Percentiles rank a stretch among this genome's conserved stretches.
These are phyloP conservation scores for Nitzschia sp. DNA, from an alignment of 108 stramenopile genomes.

Conservation along the genomic window DNA sequence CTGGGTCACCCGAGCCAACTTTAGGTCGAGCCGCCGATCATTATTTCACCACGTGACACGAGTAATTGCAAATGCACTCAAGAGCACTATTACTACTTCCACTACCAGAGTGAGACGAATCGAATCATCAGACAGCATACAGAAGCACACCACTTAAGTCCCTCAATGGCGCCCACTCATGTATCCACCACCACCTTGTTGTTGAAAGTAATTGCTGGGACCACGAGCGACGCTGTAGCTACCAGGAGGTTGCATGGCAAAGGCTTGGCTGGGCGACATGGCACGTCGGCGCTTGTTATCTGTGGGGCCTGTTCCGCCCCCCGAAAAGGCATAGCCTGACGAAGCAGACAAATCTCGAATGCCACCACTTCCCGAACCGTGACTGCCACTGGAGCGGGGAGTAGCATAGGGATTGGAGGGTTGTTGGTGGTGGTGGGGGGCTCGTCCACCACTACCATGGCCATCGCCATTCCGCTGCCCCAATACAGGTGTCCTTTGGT, in stretches of 20 bases:
- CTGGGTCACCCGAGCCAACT: no score
- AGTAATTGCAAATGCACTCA: no score
- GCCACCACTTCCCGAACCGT: slow-evolving; percentile 3
- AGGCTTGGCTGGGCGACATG: slow-evolving; percentile 19
- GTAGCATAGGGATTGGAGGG: not conserved
- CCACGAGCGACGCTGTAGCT: slow-evolving; percentile 11
- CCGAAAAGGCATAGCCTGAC: slow-evolving; percentile 13
- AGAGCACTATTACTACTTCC: no score
- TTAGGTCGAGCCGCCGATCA: no score
- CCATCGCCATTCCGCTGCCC: not conserved
- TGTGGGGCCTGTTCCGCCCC: not conserved
- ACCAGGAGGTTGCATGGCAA: slow-evolving; percentile 4
- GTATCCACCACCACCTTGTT: slow-evolving; percentile 9
- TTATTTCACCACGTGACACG: no score
- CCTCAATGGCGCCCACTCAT: no score
- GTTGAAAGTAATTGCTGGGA: slow-evolving; percentile 9
- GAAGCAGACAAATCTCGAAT: slow-evolving; percentile 10
- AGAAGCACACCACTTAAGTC: no score
- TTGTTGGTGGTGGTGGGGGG: no score
- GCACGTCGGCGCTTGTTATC: slow-evolving; percentile 2
- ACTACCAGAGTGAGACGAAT: no score
- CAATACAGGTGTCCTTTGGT: slow-evolving; percentile 8
- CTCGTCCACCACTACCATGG: not conserved
- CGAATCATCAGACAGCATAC: no score
- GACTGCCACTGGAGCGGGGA: slow-evolving; percentile 8